phyloP scores from a whole-genome alignment of 345 rosid species.

The Lepidium africanum region DNA sequence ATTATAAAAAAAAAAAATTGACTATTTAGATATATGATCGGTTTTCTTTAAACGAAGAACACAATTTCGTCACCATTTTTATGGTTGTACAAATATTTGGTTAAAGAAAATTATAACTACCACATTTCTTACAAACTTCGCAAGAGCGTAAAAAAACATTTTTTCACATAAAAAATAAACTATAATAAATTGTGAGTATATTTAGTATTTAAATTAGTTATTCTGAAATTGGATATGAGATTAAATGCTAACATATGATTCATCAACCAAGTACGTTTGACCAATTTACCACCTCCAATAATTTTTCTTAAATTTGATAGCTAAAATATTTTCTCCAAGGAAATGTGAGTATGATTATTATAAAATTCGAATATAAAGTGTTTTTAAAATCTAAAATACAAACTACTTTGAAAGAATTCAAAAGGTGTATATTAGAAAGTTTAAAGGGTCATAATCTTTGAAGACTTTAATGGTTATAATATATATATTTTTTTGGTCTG shows the following conservation, averaged over 20 bases:
- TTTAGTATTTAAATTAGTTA: no score
- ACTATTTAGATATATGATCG: no score
- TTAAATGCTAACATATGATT: not conserved
- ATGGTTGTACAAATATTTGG: no score
- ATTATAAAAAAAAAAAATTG: no score
- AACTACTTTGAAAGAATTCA: not conserved
- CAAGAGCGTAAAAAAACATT: no score
- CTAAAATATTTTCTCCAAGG: not conserved
- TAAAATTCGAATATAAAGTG: not conserved
- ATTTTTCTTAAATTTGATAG: not conserved
- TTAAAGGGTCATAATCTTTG: not conserved
- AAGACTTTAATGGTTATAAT: slow-evolving; percentile 6
- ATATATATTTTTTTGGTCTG: no score
- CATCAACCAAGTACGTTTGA: not conserved
- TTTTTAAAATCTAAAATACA: not conserved
- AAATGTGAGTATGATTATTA: not conserved
- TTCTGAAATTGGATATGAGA: not conserved
- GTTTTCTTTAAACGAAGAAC: no score
- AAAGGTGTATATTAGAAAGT: slow-evolving; percentile 3
- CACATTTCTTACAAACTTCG: no score
- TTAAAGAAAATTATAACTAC: no score
- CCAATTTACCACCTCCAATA: not conserved
- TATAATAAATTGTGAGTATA: not conserved
- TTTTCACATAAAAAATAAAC: not conserved
- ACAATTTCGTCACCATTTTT: no score